A percentile compares a stretch with the other conserved stretches of the same genome.
phyloP scores from a whole-genome alignment of 169 alveolate species.

The Fabrea salina region DNA sequence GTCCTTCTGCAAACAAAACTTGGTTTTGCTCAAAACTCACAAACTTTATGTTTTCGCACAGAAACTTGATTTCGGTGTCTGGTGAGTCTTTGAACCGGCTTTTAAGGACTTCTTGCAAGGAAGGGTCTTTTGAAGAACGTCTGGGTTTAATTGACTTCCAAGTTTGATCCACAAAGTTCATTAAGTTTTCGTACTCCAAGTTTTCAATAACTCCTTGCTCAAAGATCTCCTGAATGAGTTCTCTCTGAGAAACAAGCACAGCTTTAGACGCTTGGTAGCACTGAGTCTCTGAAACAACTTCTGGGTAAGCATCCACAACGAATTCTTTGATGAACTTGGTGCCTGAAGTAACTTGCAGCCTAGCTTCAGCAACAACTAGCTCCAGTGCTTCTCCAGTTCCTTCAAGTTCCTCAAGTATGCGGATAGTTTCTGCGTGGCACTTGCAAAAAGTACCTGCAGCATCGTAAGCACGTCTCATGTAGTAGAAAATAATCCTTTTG shows the following conservation, averaged over 20 bases:
- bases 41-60: neutral
- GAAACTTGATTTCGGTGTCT: neutral
- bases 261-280: slow-evolving; percentile 10
- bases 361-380: slow-evolving; percentile 1
- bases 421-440: neutral
- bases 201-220: slow-evolving; percentile 20
- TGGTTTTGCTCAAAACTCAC: neutral
- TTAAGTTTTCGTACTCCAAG: slow-evolving; percentile 1
- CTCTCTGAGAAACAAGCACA: neutral
- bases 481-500: neutral
- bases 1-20: slow-evolving; percentile 14
- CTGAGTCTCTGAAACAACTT: neutral
- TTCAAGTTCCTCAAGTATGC: neutral
- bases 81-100: neutral
- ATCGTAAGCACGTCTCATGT: neutral
- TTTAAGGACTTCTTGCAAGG: neutral
- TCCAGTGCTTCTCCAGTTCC: neutral
- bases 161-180: neutral
- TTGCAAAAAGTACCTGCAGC: slow-evolving; percentile 11
- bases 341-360: neutral
- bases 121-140: neutral
- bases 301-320: slow-evolving; percentile 11
- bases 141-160: neutral
- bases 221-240: neutral
- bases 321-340: neutral